Base-by-base conservation (phyloP, 768 basidiomycete genomes). In the Lactarius quietus region DNA sequence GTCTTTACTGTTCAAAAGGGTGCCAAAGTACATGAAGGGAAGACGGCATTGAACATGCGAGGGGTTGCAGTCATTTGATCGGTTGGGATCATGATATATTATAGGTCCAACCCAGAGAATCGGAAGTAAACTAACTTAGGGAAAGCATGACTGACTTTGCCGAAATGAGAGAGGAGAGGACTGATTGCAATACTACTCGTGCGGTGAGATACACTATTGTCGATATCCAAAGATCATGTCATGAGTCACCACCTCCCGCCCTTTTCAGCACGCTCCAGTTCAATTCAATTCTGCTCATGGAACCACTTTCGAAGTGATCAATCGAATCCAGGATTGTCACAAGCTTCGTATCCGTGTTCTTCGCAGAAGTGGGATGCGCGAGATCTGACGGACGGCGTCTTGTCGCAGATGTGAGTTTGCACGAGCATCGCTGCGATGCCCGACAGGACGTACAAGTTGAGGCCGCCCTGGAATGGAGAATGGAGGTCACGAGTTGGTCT, bases 371-470 rank as follows among this genome's bases (percentile, higher is more conserved):
- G 77, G 76, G 64, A 82, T 76, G 57, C 72, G 70, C 29, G 82
- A 72, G 12, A 71, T 58, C 31, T 72, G 73, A 38, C 84, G 81
- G 45, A 85, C 73, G 9, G 74, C 71, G 28, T 78, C 76, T 10
- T 73, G 68, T 38, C 80, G 80, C 28, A 88, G 57, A 84, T 8
- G 12, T 73, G 31, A 6, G 82, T 80, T 70, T 89, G 88, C 14
- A 79, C 33, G 39, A 79, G 73, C 36, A 84, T 78, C 62, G 82
- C 53, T 4, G 66, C 1, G 71, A 84, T 80, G 65, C 85, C 82
- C 48, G 82, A 78, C 3, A 82, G 72, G 75, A 88, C 78, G 75
- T 87, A 85, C 62, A 89, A 70, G 67, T 84, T 78, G 53, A 88
- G 70, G 15, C 84, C 87, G 15, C 84, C 87, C 86, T 88, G 59